Evolutionary conservation across 163 green algal genomes (phyloP).

Genomic region (Volvox carteri): DNA sequence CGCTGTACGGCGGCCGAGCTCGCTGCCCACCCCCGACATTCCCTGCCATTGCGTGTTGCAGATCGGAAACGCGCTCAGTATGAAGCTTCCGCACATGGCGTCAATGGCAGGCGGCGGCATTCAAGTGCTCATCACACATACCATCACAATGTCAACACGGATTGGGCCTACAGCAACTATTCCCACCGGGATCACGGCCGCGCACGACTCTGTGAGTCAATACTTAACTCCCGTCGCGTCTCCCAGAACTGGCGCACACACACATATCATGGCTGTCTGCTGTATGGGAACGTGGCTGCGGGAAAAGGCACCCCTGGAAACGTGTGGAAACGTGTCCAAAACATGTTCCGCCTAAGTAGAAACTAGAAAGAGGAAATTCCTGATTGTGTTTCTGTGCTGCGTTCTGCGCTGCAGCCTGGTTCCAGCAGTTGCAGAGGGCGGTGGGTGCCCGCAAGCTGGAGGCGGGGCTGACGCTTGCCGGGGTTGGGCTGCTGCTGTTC

Average conservation of each 20-base stretch:
- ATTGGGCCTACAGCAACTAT: constrained; percentile 27
- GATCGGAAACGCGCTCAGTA: constrained; percentile 48
- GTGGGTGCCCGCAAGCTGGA: constrained; percentile 34
- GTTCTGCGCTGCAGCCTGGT: too few relatives aligned
- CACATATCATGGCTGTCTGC: too few relatives aligned
- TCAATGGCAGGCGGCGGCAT: background rate
- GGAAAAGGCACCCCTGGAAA: too few relatives aligned
- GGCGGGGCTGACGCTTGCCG: constrained; percentile 32
- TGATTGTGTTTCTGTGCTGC: too few relatives aligned
- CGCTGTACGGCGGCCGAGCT: too few relatives aligned
- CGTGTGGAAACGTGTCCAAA: too few relatives aligned
- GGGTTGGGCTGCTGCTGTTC: constrained; percentile 48
- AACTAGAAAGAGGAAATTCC: too few relatives aligned
- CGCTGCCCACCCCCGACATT: background rate
- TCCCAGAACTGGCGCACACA: too few relatives aligned
- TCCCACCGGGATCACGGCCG: background rate
- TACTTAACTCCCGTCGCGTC: too few relatives aligned
- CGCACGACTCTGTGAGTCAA: constrained; percentile 16
- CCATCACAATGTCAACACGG: constrained; percentile 24
- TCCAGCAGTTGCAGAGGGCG: constrained; percentile 36
- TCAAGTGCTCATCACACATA: background rate
- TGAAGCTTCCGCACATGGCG: constrained; percentile 9
- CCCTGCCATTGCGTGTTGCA: background rate
- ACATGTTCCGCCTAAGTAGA: too few relatives aligned
- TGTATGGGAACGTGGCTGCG: too few relatives aligned